Evolutionary conservation across 2,329 filamentous ascomycete species (phyloP), one percentile per base, ranked within the genome.

Genomic region (Aureobasidium zeae): DNA sequence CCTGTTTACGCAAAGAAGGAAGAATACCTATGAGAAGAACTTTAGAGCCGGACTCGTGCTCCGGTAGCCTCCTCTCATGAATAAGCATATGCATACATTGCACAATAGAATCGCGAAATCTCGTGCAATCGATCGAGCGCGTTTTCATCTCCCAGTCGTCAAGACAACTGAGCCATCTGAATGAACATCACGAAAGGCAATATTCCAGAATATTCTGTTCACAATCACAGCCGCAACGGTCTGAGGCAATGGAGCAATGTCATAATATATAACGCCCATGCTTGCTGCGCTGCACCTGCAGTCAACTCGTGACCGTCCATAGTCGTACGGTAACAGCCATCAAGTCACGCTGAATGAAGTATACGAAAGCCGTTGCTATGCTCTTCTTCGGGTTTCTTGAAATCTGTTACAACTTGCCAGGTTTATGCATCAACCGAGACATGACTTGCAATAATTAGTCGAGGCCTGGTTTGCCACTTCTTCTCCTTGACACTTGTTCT

Each of bases 201-300:
- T 41, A 32, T 41, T 41, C 37, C 37, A 41, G 37, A 41, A 41
- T 8, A n/a, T n/a, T n/a, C n/a, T n/a, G n/a, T n/a, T n/a, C n/a
- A n/a, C n/a, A n/a, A n/a, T n/a, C n/a, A n/a, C n/a, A n/a, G 7
- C 19, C 11, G 7, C 15, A 38, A 41, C 37, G 37, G 28, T 19
- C 19, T 6, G 32, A 41, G 37, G 20, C 22, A 31, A 31, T 25
- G 28, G 32, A 24, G 30, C 21, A 8, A 19, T 41, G 28, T 24
- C 28, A 32, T 31, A 28, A 28, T 32, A 32, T n/a, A n/a, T n/a
- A n/a, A n/a, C n/a, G n/a, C n/a, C n/a, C n/a, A 41, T 28, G 36
- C 25, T n/a, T 17, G 36, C 29, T n/a, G 20, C 11, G 28, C 9
- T n/a, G 13, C 26, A 25, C 28, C 29, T n/a, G 20, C 11, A 32